Conservation (phyloP, 495 filamentous ascomycete genomes). For the Xylaria curta region DNA sequence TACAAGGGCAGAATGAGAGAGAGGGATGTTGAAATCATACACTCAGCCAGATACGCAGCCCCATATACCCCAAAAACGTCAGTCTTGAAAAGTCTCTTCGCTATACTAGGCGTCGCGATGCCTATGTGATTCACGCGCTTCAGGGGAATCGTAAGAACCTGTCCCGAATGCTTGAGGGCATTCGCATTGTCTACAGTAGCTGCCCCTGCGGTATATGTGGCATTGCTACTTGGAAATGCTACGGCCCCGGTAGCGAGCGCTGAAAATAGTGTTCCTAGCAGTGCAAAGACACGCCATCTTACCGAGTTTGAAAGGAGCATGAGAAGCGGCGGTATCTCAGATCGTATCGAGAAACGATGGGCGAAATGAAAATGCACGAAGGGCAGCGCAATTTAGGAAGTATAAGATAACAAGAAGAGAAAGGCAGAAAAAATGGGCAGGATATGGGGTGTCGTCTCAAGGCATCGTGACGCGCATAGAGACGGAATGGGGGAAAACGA, state of each 20-base stretch:
- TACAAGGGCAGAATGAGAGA: not conserved
- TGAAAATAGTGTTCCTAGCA: not conserved
- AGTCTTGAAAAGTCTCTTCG: conserved; percentile 33
- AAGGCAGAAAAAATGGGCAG: not conserved
- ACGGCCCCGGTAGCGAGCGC: not conserved
- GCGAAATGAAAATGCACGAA: not conserved
- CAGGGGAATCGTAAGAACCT: conserved; percentile 34
- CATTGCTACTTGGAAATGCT: not conserved
- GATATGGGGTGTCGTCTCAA: not conserved
- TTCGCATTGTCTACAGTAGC: conserved; percentile 1
- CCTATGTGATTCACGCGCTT: conserved; percentile 32
- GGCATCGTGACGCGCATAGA: not conserved
- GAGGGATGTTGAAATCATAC: conserved; percentile 23
- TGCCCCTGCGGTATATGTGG: not conserved
- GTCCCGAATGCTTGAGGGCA: conserved; percentile 18
- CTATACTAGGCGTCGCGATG: conserved; percentile 36
- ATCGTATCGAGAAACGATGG: not conserved
- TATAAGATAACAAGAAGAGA: not conserved
- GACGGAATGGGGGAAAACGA: conserved; percentile 17
- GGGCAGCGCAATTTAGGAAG: not conserved
- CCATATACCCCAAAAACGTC: conserved; percentile 38
- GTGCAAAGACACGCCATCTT: conserved; percentile 3
- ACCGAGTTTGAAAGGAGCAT: not conserved
- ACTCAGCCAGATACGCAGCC: conserved; percentile 40
- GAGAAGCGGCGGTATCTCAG: conserved; percentile 12